A percentile compares a stretch with the other conserved stretches of the same genome.
These are phyloP conservation scores for Tetrahymena elliotti DNA, from an alignment of 73 alveolate species.

Conservation along the genomic window DNA sequence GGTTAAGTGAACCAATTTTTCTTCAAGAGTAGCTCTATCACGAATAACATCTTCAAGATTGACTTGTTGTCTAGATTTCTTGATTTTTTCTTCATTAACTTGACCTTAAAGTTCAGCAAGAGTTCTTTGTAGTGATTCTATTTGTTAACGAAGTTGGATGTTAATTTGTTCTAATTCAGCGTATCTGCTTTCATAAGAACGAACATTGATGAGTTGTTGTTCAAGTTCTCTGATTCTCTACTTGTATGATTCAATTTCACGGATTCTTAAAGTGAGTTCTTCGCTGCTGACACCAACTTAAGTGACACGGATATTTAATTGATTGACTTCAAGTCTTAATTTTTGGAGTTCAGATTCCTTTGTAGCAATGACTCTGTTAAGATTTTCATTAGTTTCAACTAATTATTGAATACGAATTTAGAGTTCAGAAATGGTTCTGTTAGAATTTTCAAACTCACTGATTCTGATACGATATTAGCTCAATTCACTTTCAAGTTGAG, in stretches of 20 bases:
- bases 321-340: background rate
- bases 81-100: background rate
- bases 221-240: background rate
- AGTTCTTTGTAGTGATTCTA: background rate
- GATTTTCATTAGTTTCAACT: background rate
- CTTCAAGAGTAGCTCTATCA: background rate
- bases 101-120: background rate
- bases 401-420: background rate
- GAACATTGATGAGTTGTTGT: background rate
- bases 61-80: background rate
- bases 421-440: background rate
- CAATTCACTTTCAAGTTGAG: background rate
- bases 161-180: background rate
- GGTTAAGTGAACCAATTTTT: background rate
- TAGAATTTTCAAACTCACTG: background rate
- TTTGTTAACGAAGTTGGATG: background rate
- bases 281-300: background rate
- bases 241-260: background rate
- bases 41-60: background rate
- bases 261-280: background rate
- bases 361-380: background rate
- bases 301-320: background rate
- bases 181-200: background rate
- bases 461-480: background rate
- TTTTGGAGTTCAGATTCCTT: background rate